Evolutionary conservation across 2,329 filamentous ascomycete species (phyloP).

Genomic region (Phialophora expanda): DNA sequence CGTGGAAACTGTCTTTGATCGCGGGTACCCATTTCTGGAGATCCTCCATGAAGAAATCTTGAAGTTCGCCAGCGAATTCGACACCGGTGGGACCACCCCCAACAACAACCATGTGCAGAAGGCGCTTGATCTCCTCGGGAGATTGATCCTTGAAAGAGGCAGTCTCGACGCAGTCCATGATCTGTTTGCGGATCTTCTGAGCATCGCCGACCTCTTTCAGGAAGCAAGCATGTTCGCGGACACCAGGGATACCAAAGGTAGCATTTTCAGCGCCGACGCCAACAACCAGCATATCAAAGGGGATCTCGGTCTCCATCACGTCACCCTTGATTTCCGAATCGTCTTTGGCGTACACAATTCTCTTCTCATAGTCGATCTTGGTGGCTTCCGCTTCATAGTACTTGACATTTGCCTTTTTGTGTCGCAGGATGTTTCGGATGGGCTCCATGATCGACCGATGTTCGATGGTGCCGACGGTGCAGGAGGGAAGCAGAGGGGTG

Average conservation of each 20-base stretch:
- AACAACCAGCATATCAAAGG: constrained; percentile 97
- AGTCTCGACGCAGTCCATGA: constrained; percentile 99
- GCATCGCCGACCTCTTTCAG: constrained; percentile 97
- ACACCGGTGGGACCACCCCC: constrained; percentile 95
- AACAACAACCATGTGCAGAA: constrained; percentile 97
- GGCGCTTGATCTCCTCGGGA: constrained; percentile 83
- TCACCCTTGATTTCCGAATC: constrained; percentile 91
- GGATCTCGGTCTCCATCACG: constrained; percentile 80
- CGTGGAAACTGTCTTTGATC: constrained; percentile 92
- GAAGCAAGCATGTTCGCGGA: constrained; percentile 94
- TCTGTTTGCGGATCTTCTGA: constrained; percentile 94
- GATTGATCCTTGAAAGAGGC: constrained; percentile 97
- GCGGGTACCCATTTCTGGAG: constrained; percentile 98
- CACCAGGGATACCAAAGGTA: constrained; percentile 96
- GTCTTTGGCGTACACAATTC: constrained; percentile 86
- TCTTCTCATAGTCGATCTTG: constrained; percentile 91
- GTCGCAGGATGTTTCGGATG: constrained; percentile 90
- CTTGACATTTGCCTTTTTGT: constrained; percentile 91
- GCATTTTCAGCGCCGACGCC: constrained; percentile 98
- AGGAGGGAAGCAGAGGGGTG: constrained; percentile 94
- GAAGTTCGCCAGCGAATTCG: constrained; percentile 96
- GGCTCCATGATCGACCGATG: constrained; percentile 99
- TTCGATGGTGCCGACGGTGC: constrained; percentile 96
- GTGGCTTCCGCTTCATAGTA: constrained; percentile 97
- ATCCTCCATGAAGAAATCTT: constrained; percentile 98